Evolutionary conservation across 345 rosid genomes (phyloP), one percentile per base, ranked within the genome.

Genomic region (Cochlearia excelsa): DNA sequence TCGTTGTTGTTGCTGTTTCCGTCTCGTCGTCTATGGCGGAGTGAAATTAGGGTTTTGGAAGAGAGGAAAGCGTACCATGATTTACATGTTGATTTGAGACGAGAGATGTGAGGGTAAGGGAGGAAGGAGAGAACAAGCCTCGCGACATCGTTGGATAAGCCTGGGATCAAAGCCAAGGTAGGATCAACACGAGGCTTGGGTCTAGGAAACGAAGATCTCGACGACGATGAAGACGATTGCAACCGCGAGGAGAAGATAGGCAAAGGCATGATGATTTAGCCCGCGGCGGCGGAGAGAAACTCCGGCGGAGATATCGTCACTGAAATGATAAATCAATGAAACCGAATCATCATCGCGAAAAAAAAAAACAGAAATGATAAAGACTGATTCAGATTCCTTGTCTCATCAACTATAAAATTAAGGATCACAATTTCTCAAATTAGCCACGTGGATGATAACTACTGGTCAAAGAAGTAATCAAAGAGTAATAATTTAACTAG

Each of bases 51-150:
- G 77, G 81, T 47, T 73, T 79, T 70, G 16, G 95, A 84, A 1
- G 96, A 85, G 79, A 88, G 88, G 50, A 92, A 88, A 33, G 61
- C 26, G 61, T 52, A 72, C 98, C 98, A 91, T 28, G 92, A 64
- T 54, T 73, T 88, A 74, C 83, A 84, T 29, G 85, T 88, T 1
- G 71, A 54, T 70, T 84, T 91, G 77, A 88, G 77, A 10, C 96
- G 92, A 47, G 80, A 59, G 47, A 84, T 92, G 75, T 88, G 85
- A 2, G 89, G 74, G 71, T 84, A 82, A 1, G 95, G 98, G 50
- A 89, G 43, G 68, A 71, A 74, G 61, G 92, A 81, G 23, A 89
- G 82, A 53, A 84, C 78, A 40, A 69, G 51, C 6, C 77, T 75
- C 6, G 79, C 80, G 46, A 89, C 66, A 57, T 89, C 95, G 77